Base-by-base conservation (phyloP, 306 rosid species). In the Gastrolobium villosum region DNA sequence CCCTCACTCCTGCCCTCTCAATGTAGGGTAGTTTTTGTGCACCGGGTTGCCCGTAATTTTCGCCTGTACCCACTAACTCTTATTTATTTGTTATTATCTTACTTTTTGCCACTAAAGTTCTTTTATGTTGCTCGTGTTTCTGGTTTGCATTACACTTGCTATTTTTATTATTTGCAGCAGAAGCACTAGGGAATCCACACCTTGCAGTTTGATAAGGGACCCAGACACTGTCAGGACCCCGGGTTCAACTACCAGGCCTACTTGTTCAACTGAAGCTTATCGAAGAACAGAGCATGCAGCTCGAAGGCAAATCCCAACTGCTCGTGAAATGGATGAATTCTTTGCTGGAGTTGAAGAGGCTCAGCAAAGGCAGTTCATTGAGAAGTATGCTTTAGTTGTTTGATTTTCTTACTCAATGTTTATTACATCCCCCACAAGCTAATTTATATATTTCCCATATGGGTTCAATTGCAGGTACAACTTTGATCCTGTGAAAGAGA, bases 171-270 rank as follows among this genome's bases (percentile, higher is more conserved):
- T 72, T 86, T 80, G 70, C 81, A 31, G 74, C 96, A 91, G 94
- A 80, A 86, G 83, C 88, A 87, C 97, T 34, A 84, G 99, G 80
- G 99, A 95, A 85, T 87, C 98, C n/a, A 95, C 99, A 14, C 99
- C 97, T 50, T 88, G 90, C 83, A 93, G 91, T 88, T 83, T 95
- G 89, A 93, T 91, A 80, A 86, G 90, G 88, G 89, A 90, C 57
- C 86, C 97, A 0, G 90, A 92, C 53, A 67, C 64, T 72, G 54
- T 91, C 74, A 61, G 86, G 72, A 85, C 97, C 39, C 99, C 99
- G 1, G 88, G 99, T 66, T 95, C 99, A 39, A 87, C 91, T 49
- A 93, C 96, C 7, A 93, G 88, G 88, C 91, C 88, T 11, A 82
- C 96, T 70, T 68, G 75, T 80, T 79, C 93, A 48, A 59, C 91